A percentile compares a stretch with the other conserved stretches of the same genome.
phyloP scores from a whole-genome alignment of 148 eudicot species.

The Vaccinium myrtillus region DNA sequence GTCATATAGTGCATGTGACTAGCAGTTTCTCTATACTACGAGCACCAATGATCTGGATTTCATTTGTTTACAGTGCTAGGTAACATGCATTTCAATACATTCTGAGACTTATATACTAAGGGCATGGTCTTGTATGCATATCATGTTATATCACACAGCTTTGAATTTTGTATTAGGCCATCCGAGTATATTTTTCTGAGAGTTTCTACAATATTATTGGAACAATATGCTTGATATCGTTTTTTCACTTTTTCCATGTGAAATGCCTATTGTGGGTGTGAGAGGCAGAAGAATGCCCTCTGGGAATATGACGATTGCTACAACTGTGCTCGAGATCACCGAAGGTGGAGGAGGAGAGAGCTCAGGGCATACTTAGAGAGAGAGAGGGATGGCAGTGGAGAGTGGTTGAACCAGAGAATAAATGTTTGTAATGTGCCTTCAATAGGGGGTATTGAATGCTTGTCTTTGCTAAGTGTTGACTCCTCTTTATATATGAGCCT shows the following conservation, averaged over 20 bases:
- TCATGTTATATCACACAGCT: neutral
- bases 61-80: neutral
- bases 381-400: too few relatives aligned
- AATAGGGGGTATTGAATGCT: too few relatives aligned
- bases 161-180: neutral
- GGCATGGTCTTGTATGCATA: neutral
- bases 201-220: neutral
- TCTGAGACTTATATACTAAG: neutral
- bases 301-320: too few relatives aligned
- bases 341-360: too few relatives aligned
- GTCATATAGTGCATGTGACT: neutral
- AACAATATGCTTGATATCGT: neutral
- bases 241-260: neutral
- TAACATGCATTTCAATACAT: neutral
- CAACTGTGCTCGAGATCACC: too few relatives aligned
- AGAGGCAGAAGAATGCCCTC: too few relatives aligned
- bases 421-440: too few relatives aligned
- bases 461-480: too few relatives aligned
- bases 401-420: too few relatives aligned
- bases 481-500: too few relatives aligned
- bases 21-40: neutral
- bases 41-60: neutral
- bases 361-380: too few relatives aligned
- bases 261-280: neutral
- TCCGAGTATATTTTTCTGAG: neutral